phyloP scores from a whole-genome alignment of 495 filamentous ascomycete species.

The Staphylotrichum longicolle region DNA sequence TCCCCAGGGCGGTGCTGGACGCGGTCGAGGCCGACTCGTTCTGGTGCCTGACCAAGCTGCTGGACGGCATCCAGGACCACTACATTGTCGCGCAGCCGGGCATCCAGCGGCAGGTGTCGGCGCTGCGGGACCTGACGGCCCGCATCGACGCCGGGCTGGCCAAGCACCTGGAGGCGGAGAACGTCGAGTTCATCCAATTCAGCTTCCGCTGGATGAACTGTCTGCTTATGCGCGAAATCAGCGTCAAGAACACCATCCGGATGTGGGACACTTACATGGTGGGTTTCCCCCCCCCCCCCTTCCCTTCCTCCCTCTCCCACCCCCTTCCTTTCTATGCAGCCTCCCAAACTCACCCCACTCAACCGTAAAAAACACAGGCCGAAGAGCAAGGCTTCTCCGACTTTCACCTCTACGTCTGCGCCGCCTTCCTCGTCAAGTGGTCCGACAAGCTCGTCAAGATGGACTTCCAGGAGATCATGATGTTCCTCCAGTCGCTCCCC shows the following conservation, averaged over 20 bases:
- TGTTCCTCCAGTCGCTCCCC: slow-evolving; percentile 94
- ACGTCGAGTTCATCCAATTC: slow-evolving; percentile 98
- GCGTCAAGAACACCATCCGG: slow-evolving; percentile 88
- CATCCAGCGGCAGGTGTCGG: slow-evolving; percentile 88
- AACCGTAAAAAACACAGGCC: slow-evolving; percentile 53
- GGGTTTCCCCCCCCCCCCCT: slow-evolving; percentile 28
- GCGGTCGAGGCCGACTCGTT: slow-evolving; percentile 97
- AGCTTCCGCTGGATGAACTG: slow-evolving; percentile 99
- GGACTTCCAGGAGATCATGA: slow-evolving; percentile 99
- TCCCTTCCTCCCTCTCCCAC: not conserved
- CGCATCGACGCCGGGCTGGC: slow-evolving; percentile 83
- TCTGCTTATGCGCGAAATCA: slow-evolving; percentile 94
- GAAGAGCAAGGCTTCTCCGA: slow-evolving; percentile 98
- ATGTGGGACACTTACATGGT: slow-evolving; percentile 99
- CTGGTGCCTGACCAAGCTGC: slow-evolving; percentile 94
- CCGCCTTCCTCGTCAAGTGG: slow-evolving; percentile 99
- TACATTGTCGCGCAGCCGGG: slow-evolving; percentile 97
- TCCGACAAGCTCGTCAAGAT: slow-evolving; percentile 91
- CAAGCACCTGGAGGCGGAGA: slow-evolving; percentile 82
- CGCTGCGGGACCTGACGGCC: slow-evolving; percentile 81
- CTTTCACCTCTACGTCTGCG: slow-evolving; percentile 97
- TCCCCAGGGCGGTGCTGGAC: slow-evolving; percentile 87
- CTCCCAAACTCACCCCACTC: slow-evolving; percentile 5
- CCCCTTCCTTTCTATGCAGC: not conserved
- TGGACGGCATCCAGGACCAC: slow-evolving; percentile 98